Base-by-base conservation (phyloP, 2,329 filamentous ascomycete genomes). In the Paracamarosporium sp. region DNA sequence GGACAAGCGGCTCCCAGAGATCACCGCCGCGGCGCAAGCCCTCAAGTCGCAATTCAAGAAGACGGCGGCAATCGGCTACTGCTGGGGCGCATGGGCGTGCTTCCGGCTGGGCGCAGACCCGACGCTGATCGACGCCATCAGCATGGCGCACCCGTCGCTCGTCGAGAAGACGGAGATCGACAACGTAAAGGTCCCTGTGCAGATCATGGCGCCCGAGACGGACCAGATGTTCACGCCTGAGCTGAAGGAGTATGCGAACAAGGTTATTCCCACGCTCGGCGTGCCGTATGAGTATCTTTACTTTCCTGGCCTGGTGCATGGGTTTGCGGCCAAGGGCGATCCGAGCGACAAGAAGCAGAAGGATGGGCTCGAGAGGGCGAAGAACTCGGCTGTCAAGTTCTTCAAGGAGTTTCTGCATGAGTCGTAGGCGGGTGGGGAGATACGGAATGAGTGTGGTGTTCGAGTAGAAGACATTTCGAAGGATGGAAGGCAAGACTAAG, bases 11-110 rank as follows among this genome's bases (percentile, higher is more conserved):
- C 78, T 76, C 57, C 72, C 75, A 0, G 72, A 76, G 53, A 77
- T 80, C 24, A 64, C 76, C 27, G 70, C 67, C 12, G 70, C 62
- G 35, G 78, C 78, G 0, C 66, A 70, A 54, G 67, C 68, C 0
- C 64, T 81, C n/a, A 76, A 75, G 35, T 62, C 66, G 47, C 60
- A 69, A 36, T 72, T 71, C 56, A 56, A 63, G 52, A 82, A 81
- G 57, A 73, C 82, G 15, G 78, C 75, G n/a, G 78, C 75, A 6
- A 73, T 82, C 27, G 81, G 81, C 5, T 82, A 82, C 67, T 82
- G 81, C 73, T 83, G 79, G 71, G 81, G 81, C 30, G 81, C 72
- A 30, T 76, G 73, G 73, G 74, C 71, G 3, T 56, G 50, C 56
- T 68, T 75, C 59, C 62, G 62, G 52, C 70, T 76, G n/a, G 72